phyloP scores from a whole-genome alignment of 1,139 yeast genomes.

The Hansenula sp. region DNA sequence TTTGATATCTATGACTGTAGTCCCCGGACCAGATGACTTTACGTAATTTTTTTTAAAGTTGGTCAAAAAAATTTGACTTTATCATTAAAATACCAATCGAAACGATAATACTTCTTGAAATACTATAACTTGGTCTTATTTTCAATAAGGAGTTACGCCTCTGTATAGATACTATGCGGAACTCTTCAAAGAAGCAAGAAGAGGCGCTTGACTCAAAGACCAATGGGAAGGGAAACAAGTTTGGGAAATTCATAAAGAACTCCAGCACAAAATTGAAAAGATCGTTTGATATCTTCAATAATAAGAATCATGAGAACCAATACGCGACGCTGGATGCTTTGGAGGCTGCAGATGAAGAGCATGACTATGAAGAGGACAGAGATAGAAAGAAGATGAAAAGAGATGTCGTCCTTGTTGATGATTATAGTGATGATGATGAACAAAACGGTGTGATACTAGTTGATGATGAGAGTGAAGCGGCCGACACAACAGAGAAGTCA shows the following conservation, averaged over 20 bases:
- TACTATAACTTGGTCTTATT: too few relatives aligned
- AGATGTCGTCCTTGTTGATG: slow-evolving; percentile 9
- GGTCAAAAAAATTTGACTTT: slow-evolving; percentile 1
- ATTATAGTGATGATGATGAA: slow-evolving; percentile 6
- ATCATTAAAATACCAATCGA: too few relatives aligned
- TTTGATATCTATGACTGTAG: not conserved
- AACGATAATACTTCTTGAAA: too few relatives aligned
- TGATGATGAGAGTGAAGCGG: slow-evolving; percentile 5
- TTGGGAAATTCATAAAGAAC: slow-evolving; percentile 1
- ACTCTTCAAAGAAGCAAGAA: not conserved
- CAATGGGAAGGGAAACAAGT: slow-evolving; percentile 1
- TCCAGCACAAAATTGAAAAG: slow-evolving; percentile 10
- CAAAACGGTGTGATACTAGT: slow-evolving; percentile 4
- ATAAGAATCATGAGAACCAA: slow-evolving; percentile 19
- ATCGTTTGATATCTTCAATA: slow-evolving; percentile 20
- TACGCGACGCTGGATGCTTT: slow-evolving; percentile 11
- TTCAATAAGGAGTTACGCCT: too few relatives aligned
- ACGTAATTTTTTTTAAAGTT: not conserved
- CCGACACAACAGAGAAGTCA: slow-evolving; percentile 3
- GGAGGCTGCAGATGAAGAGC: slow-evolving; percentile 3
- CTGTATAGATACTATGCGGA: too few relatives aligned
- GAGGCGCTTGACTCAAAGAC: not conserved
- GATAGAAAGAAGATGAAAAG: slow-evolving; percentile 5
- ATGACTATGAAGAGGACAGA: slow-evolving; percentile 9
- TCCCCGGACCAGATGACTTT: slow-evolving; percentile 1